Evolutionary conservation across 1,284 basidiomycete species (phyloP).

Genomic region (Mycena sp.): DNA sequence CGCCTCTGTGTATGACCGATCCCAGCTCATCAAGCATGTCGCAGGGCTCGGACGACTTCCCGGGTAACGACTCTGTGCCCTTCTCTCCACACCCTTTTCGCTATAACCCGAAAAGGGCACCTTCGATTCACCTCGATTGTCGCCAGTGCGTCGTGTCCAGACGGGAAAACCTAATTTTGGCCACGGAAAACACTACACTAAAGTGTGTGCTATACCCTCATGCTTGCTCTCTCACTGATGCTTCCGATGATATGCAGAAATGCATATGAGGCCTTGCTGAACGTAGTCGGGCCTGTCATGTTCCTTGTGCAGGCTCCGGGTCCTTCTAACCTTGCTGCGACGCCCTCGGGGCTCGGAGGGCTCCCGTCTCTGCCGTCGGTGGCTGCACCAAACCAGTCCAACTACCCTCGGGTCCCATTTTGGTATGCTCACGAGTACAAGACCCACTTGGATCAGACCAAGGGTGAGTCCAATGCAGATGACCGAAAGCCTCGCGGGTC

Average conservation of each 20-base stretch:
- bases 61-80: too few relatives aligned
- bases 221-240: too few relatives aligned
- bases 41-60: too few relatives aligned
- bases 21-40: too few relatives aligned
- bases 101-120: too few relatives aligned
- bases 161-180: too few relatives aligned
- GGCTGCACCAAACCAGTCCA: background rate
- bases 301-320: background rate
- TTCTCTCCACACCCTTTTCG: too few relatives aligned
- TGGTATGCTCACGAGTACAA: background rate
- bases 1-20: too few relatives aligned
- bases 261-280: background rate
- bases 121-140: too few relatives aligned
- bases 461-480: background rate
- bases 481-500: background rate
- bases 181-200: too few relatives aligned
- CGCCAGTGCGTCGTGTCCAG: too few relatives aligned
- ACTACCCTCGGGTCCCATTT: background rate
- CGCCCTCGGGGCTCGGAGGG: background rate
- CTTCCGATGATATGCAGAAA: background rate
- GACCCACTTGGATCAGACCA: background rate
- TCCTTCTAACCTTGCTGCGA: background rate
- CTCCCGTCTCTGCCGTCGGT: background rate
- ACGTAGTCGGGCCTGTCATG: background rate
- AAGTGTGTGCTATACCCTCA: too few relatives aligned